phyloP scores from a whole-genome alignment of 371 early-diverging fungal genomes.

The Catenaria anguillulae region DNA sequence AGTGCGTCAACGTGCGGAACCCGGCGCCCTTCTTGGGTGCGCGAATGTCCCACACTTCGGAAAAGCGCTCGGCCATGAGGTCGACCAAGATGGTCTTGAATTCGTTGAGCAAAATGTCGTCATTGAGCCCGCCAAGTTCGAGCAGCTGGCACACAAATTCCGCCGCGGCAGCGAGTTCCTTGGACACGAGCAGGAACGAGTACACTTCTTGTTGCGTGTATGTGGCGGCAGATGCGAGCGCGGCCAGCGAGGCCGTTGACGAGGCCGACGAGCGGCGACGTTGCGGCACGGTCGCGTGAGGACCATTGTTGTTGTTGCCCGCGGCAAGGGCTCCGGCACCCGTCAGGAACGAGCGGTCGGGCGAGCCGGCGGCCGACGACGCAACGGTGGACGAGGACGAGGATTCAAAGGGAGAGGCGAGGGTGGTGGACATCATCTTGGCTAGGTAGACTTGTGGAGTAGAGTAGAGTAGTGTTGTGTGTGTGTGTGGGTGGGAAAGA shows the following conservation, averaged over 20 bases:
- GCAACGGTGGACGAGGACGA: no score
- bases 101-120: slow-evolving; percentile 1
- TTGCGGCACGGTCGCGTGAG: background rate
- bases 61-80: background rate
- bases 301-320: no score
- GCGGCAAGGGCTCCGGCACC: no score
- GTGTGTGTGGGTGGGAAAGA: no score
- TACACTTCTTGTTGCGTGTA: slow-evolving; percentile 1
- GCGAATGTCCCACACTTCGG: slow-evolving; percentile 2
- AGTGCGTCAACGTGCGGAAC: slow-evolving; percentile 3
- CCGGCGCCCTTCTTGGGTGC: background rate
- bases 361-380: no score
- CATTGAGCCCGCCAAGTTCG: background rate
- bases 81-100: slow-evolving; percentile 7
- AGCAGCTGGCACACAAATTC: slow-evolving; percentile 5
- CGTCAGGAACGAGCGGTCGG: no score
- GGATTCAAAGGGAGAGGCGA: no score
- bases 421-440: no score
- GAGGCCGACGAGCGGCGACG: background rate
- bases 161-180: slow-evolving; percentile 4
- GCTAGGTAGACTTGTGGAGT: no score
- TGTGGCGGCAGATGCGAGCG: background rate
- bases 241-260: background rate
- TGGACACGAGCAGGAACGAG: slow-evolving; percentile 7
- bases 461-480: no score